Percentiles rank a stretch among this genome's conserved stretches.
Evolutionary conservation across 441 rosid species (phyloP).

Genomic region (Codiaeum variegatum): DNA sequence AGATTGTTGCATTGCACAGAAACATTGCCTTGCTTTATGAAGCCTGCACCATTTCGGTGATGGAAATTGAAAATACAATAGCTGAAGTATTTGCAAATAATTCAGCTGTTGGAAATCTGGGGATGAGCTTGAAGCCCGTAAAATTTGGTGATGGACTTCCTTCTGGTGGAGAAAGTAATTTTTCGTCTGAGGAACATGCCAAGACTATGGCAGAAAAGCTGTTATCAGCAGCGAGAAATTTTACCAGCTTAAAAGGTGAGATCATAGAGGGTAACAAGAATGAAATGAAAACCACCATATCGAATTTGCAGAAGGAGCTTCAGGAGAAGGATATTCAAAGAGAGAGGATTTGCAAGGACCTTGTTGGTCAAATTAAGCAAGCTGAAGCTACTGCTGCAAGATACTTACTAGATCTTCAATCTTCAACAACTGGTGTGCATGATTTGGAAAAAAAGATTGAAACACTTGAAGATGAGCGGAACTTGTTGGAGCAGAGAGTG

Average conservation of each 20-base stretch:
- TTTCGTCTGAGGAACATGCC: slow-evolving; percentile 58
- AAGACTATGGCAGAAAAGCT: slow-evolving; percentile 57
- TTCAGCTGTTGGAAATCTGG: slow-evolving; percentile 27
- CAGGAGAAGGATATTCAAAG: slow-evolving; percentile 90
- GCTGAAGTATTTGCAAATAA: slow-evolving; percentile 44
- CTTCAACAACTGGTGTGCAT: slow-evolving; percentile 46
- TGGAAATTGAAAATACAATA: slow-evolving; percentile 68
- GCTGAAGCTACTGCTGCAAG: slow-evolving; percentile 75
- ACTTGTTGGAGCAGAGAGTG: slow-evolving; percentile 50
- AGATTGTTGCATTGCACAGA: slow-evolving; percentile 46
- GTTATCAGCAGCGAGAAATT: slow-evolving; percentile 45
- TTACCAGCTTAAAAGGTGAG: slow-evolving; percentile 47
- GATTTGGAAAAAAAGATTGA: slow-evolving; percentile 64
- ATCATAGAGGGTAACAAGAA: slow-evolving; percentile 47
- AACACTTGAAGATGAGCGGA: slow-evolving; percentile 45
- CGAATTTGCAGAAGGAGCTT: slow-evolving; percentile 83
- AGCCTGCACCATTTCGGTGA: slow-evolving; percentile 55
- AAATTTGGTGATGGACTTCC: slow-evolving; percentile 25
- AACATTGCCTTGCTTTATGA: slow-evolving; percentile 63
- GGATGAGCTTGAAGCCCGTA: slow-evolving; percentile 33
- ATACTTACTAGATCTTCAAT: slow-evolving; percentile 64
- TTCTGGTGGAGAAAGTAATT: slow-evolving; percentile 26
- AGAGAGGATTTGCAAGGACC: slow-evolving; percentile 82
- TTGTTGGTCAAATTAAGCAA: slow-evolving; percentile 87
- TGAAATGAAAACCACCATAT: slow-evolving; percentile 68